Evolutionary conservation across 371 early-diverging fungal genomes (phyloP).

Genomic region (Mucor mucedo): DNA sequence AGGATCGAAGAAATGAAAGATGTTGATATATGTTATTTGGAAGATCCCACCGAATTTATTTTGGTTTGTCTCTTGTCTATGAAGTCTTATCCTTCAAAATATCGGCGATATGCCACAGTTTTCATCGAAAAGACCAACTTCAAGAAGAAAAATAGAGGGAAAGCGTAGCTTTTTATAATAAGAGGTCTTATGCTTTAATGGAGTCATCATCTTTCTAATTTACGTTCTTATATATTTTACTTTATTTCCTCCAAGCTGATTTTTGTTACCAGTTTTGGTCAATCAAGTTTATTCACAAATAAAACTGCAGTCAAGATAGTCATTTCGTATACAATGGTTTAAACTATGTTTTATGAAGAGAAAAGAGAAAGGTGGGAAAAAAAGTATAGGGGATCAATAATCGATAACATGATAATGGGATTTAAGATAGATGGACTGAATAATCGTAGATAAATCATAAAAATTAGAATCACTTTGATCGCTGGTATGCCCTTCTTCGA

Average conservation of each 20-base stretch:
- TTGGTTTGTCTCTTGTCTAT: constrained; percentile 17
- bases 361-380: constrained; percentile 16
- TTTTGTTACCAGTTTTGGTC: constrained; percentile 24
- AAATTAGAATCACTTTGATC: constrained; percentile 21
- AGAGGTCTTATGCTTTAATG: constrained; percentile 19
- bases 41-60: constrained; percentile 21
- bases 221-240: constrained; percentile 23
- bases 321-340: constrained; percentile 24
- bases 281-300: constrained; percentile 11
- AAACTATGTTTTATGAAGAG: constrained; percentile 24
- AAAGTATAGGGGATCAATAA: constrained; percentile 23
- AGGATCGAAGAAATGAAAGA: constrained; percentile 14
- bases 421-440: constrained; percentile 23
- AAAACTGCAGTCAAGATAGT: constrained; percentile 25
- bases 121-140: constrained; percentile 17
- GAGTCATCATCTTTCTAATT: constrained; percentile 21
- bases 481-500: constrained; percentile 27
- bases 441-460: constrained; percentile 23
- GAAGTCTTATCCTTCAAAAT: constrained; percentile 22
- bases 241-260: constrained; percentile 24
- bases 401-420: constrained; percentile 22
- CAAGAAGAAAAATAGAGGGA: constrained; percentile 21
- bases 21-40: constrained; percentile 26
- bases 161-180: constrained; percentile 20
- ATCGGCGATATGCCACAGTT: constrained; percentile 23